These are phyloP conservation scores for Blastobotrys malaysiensis DNA, from an alignment of 1,139 yeast species.

Conservation along the genomic window DNA sequence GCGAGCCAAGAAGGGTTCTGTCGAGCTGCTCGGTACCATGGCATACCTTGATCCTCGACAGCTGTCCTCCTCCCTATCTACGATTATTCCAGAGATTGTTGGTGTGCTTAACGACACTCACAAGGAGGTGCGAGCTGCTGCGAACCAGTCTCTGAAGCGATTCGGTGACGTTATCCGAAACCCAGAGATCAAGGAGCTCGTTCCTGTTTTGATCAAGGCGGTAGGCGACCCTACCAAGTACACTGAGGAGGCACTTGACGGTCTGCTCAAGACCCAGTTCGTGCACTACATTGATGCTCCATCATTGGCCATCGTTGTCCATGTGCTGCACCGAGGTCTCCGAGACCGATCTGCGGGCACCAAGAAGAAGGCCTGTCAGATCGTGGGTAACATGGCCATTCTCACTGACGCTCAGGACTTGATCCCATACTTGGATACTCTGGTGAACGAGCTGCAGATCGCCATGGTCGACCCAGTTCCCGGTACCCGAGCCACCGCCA, in stretches of 20 bases:
- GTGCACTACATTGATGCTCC: constrained; percentile 98
- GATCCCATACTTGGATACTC: constrained; percentile 69
- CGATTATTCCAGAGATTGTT: constrained; percentile 92
- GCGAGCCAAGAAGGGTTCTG: constrained; percentile 97
- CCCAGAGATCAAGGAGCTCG: constrained; percentile 89
- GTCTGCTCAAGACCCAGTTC: constrained; percentile 82
- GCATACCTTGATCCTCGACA: constrained; percentile 96
- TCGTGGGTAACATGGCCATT: constrained; percentile 97
- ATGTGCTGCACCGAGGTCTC: constrained; percentile 94
- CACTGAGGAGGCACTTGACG: constrained; percentile 84
- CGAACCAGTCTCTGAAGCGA: constrained; percentile 78
- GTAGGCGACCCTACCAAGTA: constrained; percentile 91
- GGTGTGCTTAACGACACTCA: constrained; percentile 93
- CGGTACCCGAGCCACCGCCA: constrained; percentile 93
- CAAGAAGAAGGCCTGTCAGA: constrained; percentile 92
- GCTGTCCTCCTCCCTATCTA: constrained; percentile 79
- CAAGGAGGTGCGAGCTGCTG: constrained; percentile 93
- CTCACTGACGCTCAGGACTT: constrained; percentile 85
- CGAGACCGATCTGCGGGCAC: constrained; percentile 87
- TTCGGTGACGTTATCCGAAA: constrained; percentile 97
- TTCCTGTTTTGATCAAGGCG: constrained; percentile 85
- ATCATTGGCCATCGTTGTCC: constrained; percentile 88
- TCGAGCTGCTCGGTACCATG: constrained; percentile 93
- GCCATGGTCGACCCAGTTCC: constrained; percentile 99
- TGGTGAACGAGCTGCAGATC: constrained; percentile 76